Base-by-base conservation (phyloP, 768 basidiomycete genomes). In the Serpula lacrymans region DNA sequence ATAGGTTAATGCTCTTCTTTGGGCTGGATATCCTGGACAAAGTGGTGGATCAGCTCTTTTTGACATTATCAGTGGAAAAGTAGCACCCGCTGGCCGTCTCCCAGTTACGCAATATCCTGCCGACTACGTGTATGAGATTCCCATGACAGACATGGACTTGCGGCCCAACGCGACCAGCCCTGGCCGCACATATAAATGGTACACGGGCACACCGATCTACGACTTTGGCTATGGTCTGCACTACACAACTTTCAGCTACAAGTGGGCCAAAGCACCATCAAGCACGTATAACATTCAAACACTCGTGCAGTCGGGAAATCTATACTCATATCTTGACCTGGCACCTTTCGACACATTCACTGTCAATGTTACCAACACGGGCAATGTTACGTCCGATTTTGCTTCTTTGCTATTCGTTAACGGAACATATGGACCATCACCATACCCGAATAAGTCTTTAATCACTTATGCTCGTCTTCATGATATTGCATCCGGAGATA, bases 131-230 rank as follows among this genome's bases (percentile, higher is more conserved):
- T 52, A 69, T 39, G 59, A 71, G 46, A 63, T 79, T 13, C 63
- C 64, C 2, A 78, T 79, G 77, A 78, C 77, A 5, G 72, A 80
- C 57, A 80, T 80, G 77, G 62, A 54, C 2, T 56, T 79, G 26
- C 75, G 72, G 16, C 73, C 77, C 6, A 70, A 64, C 49, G 47
- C 57, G 22, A 63, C 62, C 34, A 74, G 68, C 47, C 77, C 78
- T 0, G 77, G 77, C 9, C 67, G 77, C 24, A 78, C 77, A 7
- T 79, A 79, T 58, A 75, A 70, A 46, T 81, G 77, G 77, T 78
- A 69, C 60, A 65, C 62, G 17, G 74, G 68, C 11, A 63, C 64
- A 12, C 70, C 76, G n/a, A 63, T 77, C 14, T 75, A 68, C 51
- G 67, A 70, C 39, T 78, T 77, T 47, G 78, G 77, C 13, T 65